Conservation (phyloP, 805 yeast species). For the Wickerhamiella cacticola region DNA sequence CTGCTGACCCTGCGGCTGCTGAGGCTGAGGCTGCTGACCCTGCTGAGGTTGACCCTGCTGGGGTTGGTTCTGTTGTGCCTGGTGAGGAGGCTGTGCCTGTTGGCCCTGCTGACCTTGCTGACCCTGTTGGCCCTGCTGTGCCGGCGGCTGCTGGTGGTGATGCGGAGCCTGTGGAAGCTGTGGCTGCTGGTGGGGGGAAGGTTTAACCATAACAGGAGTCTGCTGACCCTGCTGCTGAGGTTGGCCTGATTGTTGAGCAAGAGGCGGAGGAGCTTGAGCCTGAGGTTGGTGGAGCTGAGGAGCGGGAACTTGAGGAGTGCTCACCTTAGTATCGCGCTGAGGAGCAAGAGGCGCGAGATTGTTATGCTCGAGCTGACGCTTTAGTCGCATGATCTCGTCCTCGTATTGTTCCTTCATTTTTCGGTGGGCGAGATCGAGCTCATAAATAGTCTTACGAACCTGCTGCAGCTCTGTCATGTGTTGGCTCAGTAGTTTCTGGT, state of each 20-base stretch:
- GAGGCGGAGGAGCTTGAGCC: slow-evolving; percentile 21
- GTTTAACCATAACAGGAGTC: slow-evolving; percentile 18
- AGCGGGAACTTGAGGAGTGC: slow-evolving; percentile 8
- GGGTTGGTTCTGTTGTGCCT: background rate
- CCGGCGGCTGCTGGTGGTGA: slow-evolving; percentile 16
- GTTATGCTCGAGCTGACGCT: slow-evolving; percentile 57
- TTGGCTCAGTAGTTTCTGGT: slow-evolving; percentile 63
- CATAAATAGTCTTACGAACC: slow-evolving; percentile 86
- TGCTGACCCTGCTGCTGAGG: slow-evolving; percentile 19
- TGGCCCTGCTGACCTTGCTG: slow-evolving; percentile 5
- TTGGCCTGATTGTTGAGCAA: slow-evolving; percentile 23
- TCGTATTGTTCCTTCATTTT: slow-evolving; percentile 93
- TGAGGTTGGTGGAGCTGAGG: slow-evolving; percentile 15
- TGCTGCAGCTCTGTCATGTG: slow-evolving; percentile 89
- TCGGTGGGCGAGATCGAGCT: slow-evolving; percentile 85
- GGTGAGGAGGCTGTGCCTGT: background rate
- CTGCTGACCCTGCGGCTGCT: slow-evolving; percentile 10
- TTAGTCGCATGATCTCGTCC: slow-evolving; percentile 76
- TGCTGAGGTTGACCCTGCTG: background rate
- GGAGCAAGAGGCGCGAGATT: slow-evolving; percentile 31
- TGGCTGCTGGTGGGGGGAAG: slow-evolving; percentile 31
- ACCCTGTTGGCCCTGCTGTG: background rate
- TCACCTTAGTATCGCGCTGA: slow-evolving; percentile 17
- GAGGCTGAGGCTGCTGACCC: slow-evolving; percentile 15
- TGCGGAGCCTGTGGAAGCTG: slow-evolving; percentile 31